Conservation (phyloP, 352 stramenopile genomes). For the Phytophthora multivora region DNA sequence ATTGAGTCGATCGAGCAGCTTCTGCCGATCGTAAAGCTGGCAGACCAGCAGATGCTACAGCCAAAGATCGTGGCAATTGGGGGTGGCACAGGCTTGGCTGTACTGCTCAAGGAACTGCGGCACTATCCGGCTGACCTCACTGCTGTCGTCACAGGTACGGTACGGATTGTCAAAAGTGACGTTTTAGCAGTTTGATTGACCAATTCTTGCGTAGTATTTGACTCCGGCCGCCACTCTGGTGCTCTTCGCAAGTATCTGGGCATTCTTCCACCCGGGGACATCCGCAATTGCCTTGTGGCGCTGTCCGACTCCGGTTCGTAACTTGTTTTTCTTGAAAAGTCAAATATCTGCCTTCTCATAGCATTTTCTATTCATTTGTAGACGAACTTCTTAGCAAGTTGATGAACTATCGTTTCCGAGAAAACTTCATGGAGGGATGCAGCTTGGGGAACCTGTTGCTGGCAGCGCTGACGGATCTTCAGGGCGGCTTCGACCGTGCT, state of each 20-base stretch:
- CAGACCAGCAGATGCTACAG: constrained; percentile 77
- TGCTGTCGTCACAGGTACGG: constrained; percentile 81
- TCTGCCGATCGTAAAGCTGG: constrained; percentile 71
- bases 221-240: constrained; percentile 83
- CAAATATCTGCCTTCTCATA: not conserved
- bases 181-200: not conserved
- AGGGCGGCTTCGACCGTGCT: constrained; percentile 81
- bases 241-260: constrained; percentile 82
- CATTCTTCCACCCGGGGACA: constrained; percentile 83
- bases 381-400: constrained; percentile 87
- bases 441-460: constrained; percentile 84
- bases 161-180: constrained; percentile 5
- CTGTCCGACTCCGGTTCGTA: constrained; percentile 77
- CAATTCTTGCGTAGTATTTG: constrained; percentile 59
- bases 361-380: constrained; percentile 16
- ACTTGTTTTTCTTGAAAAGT: not conserved
- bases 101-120: constrained; percentile 84
- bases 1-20: constrained; percentile 84
- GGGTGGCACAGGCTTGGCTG: constrained; percentile 78
- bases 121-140: constrained; percentile 86
- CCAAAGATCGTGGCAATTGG: constrained; percentile 87
- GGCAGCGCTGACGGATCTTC: constrained; percentile 81
- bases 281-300: constrained; percentile 87
- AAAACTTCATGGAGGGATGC: constrained; percentile 89
- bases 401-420: constrained; percentile 89